phyloP scores from a whole-genome alignment of 139 green algal species.

The Chara braunii region DNA sequence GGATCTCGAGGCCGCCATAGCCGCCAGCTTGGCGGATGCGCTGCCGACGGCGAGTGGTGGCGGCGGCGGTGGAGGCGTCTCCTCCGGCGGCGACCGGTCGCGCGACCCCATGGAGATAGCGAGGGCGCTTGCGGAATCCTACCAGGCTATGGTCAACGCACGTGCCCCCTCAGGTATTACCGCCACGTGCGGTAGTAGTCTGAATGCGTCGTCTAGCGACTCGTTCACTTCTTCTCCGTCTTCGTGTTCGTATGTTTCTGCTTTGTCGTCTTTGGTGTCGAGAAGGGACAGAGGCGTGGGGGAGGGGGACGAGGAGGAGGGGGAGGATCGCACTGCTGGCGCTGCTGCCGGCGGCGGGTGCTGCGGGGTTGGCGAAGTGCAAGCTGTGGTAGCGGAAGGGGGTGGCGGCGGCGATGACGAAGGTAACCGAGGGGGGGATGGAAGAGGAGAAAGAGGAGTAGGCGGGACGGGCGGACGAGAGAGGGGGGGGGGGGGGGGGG shows the following conservation, averaged over 20 bases:
- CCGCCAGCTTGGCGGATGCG: background rate
- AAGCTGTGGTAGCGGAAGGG: background rate
- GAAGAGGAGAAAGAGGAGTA: constrained; percentile 1
- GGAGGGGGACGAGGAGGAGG: constrained; percentile 6
- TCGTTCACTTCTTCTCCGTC: too few relatives aligned
- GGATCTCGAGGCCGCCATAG: background rate
- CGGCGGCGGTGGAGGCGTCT: too few relatives aligned
- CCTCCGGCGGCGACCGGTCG: too few relatives aligned
- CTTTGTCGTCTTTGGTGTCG: background rate
- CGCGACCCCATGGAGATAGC: too few relatives aligned
- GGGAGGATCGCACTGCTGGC: background rate
- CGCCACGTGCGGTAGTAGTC: too few relatives aligned
- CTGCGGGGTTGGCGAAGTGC: background rate
- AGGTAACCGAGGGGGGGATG: background rate
- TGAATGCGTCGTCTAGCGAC: too few relatives aligned
- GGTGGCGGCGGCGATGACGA: background rate
- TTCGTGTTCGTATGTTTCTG: too few relatives aligned
- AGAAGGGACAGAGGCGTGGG: constrained; percentile 21
- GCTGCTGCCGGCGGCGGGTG: background rate
- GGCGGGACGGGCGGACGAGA: background rate
- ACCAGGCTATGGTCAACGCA: background rate
- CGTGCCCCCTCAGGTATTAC: too few relatives aligned
- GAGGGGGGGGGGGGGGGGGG: background rate
- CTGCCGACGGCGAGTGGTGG: constrained; percentile 44
- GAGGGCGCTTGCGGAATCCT: too few relatives aligned